These are phyloP conservation scores for Hypericum perforatum DNA, from an alignment of 345 rosid genomes.

Conservation along the genomic window DNA sequence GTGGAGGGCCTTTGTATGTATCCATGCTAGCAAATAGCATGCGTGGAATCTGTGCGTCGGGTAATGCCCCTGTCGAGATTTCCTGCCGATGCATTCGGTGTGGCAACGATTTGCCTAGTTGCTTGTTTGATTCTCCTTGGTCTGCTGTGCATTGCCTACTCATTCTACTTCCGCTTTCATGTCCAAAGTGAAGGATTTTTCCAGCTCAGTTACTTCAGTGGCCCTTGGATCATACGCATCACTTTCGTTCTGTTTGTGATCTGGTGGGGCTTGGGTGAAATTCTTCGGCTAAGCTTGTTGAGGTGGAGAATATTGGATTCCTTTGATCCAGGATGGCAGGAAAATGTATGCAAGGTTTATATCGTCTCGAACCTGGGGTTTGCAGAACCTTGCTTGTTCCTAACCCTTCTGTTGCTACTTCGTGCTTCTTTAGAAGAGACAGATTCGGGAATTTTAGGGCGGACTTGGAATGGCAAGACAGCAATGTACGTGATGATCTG, in stretches of 20 bases:
- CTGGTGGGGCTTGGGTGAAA: constrained; percentile 94
- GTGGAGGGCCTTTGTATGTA: constrained; percentile 53
- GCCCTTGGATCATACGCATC: constrained; percentile 91
- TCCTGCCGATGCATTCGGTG: constrained; percentile 97
- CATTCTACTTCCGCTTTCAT: constrained; percentile 64
- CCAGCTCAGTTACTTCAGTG: constrained; percentile 66
- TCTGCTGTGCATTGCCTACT: constrained; percentile 70
- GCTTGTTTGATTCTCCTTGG: constrained; percentile 61
- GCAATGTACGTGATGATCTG: constrained; percentile 49
- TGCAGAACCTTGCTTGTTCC: constrained; percentile 94
- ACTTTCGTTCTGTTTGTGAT: constrained; percentile 46
- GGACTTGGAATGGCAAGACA: constrained; percentile 72
- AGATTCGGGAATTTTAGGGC: constrained; percentile 59
- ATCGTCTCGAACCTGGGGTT: constrained; percentile 85
- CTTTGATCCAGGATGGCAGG: constrained; percentile 71
- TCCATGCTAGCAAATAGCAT: constrained; percentile 99
- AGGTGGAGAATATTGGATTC: constrained; percentile 50
- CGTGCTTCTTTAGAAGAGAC: constrained; percentile 77
- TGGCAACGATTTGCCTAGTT: constrained; percentile 83
- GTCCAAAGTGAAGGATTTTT: constrained; percentile 44
- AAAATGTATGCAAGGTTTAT: constrained; percentile 76
- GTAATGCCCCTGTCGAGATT: constrained; percentile 98
- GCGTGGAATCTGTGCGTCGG: constrained; percentile 93
- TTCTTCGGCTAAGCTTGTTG: constrained; percentile 59
- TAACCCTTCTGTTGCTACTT: constrained; percentile 70